Base-by-base conservation (phyloP, 2,329 filamentous ascomycete species). In the Trichoderma atrobrunneum region DNA sequence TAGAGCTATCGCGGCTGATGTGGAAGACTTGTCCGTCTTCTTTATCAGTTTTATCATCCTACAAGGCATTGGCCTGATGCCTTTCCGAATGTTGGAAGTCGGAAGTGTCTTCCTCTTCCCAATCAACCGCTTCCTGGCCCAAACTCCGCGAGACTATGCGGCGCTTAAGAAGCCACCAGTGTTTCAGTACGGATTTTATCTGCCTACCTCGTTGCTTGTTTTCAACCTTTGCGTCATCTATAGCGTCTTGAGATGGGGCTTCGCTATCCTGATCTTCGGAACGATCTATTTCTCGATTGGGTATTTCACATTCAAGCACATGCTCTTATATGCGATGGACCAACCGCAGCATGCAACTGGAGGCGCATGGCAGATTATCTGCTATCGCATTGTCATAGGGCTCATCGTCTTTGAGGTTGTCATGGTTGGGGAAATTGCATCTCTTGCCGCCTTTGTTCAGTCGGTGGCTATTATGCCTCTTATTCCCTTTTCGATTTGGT, bases 151-250 rank as follows among this genome's bases (percentile, higher is more conserved):
- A 78, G 95, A 99, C 78, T 94, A 92, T 78, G 92, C 92, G 1
- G 91, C 97, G 79, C 86, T 98, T 21, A 88, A 91, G 21, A 89
- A 92, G 73, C 95, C 97, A 1, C 93, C 94, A 0, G 86, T 92
- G 11, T 99, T 99, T 82, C 95, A 93, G 80, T 99, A 99, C 78
- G 96, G 96, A 26, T 98, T 98, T 82, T 98, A 94, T 77, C 88
- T 99, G 7, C 96, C 96, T 0, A 97, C 96, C 26, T 94, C 95
- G 0, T 89, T 99, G 71, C 88, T 99, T 12, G 90, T 98, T 18
- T 95, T 98, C 82, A 97, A 98, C 78, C 92, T 99, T 34, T 98
- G 96, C 78, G 87, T 97, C 54, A 95, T 98, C 7, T 99, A 99
- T 85, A 97, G 93, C 78, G 91, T 97, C 21, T 86, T 98, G 14